These are phyloP conservation scores for Eutrema yunnanense DNA, from an alignment of 345 rosid genomes.

Conservation along the genomic window DNA sequence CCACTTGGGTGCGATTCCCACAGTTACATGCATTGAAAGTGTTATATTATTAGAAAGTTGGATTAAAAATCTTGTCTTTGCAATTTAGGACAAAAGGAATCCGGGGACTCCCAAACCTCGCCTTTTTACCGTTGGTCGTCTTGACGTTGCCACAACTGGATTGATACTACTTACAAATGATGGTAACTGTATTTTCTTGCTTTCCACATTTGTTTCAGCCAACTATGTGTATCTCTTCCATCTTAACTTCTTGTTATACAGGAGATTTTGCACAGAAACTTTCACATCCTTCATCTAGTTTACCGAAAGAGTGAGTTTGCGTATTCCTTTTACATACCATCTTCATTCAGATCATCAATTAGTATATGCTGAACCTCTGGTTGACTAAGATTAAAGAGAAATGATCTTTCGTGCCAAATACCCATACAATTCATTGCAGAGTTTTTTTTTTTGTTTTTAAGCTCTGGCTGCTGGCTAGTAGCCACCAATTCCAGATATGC, in stretches of 20 bases:
- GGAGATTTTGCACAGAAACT: conserved; percentile 87
- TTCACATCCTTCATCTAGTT: conserved; percentile 85
- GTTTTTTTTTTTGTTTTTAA: too few relatives aligned
- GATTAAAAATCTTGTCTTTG: background rate
- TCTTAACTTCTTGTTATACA: conserved; percentile 19
- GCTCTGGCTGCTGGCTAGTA: background rate
- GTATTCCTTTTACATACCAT: background rate
- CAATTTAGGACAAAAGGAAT: conserved; percentile 51
- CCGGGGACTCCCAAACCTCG: conserved; percentile 78
- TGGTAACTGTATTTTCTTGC: conserved; percentile 36
- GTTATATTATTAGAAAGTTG: background rate
- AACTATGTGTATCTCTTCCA: too few relatives aligned
- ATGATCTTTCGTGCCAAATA: too few relatives aligned
- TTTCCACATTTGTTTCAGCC: background rate
- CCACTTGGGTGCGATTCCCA: conserved; percentile 44
- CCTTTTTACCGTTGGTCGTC: conserved; percentile 93
- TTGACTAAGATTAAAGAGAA: background rate
- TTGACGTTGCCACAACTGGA: conserved; percentile 93
- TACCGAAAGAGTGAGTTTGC: conserved; percentile 70
- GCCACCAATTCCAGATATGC: background rate
- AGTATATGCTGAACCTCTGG: background rate
- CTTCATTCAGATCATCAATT: too few relatives aligned
- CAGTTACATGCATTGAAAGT: background rate
- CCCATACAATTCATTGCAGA: too few relatives aligned
- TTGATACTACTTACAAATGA: conserved; percentile 83